These are phyloP conservation scores for Bolboschoenoplectus hybrid DNA, from an alignment of 202 grass and related monocot genomes.

Conservation along the genomic window DNA sequence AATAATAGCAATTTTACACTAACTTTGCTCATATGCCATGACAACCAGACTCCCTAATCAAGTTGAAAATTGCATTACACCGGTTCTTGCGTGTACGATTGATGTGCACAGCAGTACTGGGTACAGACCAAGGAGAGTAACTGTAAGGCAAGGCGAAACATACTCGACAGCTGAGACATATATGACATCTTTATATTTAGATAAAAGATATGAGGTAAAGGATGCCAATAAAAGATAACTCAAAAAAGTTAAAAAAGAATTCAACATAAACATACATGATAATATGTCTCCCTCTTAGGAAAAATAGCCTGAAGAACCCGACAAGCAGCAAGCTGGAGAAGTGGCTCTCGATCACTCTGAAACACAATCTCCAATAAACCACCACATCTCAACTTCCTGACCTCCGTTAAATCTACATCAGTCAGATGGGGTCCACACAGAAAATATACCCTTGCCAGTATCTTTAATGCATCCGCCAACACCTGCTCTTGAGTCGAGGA, in stretches of 20 bases:
- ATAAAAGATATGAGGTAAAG: conserved; percentile 1
- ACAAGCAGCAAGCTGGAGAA: conserved; percentile 81
- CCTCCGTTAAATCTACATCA: conserved; percentile 53
- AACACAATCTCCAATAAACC: conserved; percentile 81
- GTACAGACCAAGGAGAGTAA: not conserved
- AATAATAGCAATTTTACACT: conserved; percentile 16
- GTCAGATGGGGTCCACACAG: conserved; percentile 52
- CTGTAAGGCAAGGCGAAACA: not conserved
- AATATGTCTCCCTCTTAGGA: conserved; percentile 88
- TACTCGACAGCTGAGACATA: not conserved
- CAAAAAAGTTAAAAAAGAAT: conserved; percentile 36
- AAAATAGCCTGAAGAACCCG: conserved; percentile 86
- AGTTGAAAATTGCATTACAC: conserved; percentile 2
- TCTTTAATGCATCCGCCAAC: conserved; percentile 83
- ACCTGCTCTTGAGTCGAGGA: conserved; percentile 87
- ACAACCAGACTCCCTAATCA: conserved; percentile 15
- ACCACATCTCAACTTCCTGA: conserved; percentile 72
- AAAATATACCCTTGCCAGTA: conserved; percentile 76
- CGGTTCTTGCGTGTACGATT: not conserved
- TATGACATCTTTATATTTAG: not conserved
- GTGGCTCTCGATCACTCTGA: conserved; percentile 86
- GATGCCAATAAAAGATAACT: conserved; percentile 24
- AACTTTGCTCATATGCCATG: not conserved
- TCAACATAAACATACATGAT: conserved; percentile 64
- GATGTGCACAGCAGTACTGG: not conserved